Percentiles rank a stretch among this genome's conserved stretches.
phyloP scores from a whole-genome alignment of 129 eudicot genomes.

The Tanacetum coccineum region DNA sequence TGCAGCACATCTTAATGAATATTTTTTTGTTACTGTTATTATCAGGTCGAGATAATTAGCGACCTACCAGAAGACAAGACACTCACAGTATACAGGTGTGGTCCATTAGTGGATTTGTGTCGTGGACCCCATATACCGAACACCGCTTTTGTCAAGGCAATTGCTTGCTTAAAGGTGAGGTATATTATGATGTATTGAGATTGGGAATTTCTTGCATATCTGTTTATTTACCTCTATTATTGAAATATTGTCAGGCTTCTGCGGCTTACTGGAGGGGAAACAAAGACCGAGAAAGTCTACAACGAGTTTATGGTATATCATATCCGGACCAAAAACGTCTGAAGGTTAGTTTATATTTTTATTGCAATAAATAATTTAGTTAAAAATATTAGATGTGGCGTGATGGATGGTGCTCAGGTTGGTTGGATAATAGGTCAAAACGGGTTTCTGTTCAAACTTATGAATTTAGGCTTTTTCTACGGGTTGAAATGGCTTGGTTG shows the following conservation, averaged over 20 bases:
- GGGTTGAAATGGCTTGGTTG: no score
- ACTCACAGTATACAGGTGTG: conserved; percentile 96
- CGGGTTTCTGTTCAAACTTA: no score
- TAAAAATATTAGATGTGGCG: no score
- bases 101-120: conserved; percentile 91
- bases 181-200: conserved; percentile 1
- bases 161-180: conserved; percentile 75
- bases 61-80: conserved; percentile 88
- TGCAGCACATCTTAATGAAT: conserved; percentile 4
- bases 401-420: no score
- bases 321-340: conserved; percentile 80
- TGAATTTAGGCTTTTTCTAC: no score
- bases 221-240: no score
- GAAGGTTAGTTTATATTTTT: no score
- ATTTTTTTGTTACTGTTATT: conserved; percentile 5
- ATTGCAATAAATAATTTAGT: no score
- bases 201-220: no score
- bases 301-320: conserved; percentile 95
- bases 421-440: no score
- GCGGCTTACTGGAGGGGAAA: conserved; percentile 98
- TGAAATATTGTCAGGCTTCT: conserved; percentile 63
- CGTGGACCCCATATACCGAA: conserved; percentile 99
- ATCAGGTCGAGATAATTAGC: conserved; percentile 85
- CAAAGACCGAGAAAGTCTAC: conserved; percentile 95
- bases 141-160: conserved; percentile 88